Percentiles rank a stretch among this genome's conserved stretches.
phyloP scores from a whole-genome alignment of 2,329 filamentous ascomycete genomes.

The Apiospora aurea region DNA sequence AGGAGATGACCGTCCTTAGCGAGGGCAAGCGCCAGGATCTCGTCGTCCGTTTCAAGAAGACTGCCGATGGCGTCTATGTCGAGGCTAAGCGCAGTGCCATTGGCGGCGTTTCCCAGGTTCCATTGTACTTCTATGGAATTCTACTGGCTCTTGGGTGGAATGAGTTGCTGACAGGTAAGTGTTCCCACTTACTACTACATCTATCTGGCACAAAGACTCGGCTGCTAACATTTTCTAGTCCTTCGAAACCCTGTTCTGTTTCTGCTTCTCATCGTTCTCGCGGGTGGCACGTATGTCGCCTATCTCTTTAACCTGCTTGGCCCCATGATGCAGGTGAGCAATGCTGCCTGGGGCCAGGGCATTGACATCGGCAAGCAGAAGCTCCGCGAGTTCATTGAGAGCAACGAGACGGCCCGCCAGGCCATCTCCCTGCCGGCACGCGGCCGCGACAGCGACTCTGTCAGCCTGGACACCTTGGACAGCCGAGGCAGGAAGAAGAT shows the following conservation, averaged over 20 bases:
- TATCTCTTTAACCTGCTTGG: slow-evolving; percentile 96
- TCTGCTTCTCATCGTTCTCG: slow-evolving; percentile 81
- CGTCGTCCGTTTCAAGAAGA: slow-evolving; percentile 96
- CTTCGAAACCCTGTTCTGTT: slow-evolving; percentile 94
- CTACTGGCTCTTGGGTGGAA: slow-evolving; percentile 97
- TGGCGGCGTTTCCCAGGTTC: slow-evolving; percentile 91
- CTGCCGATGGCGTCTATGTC: slow-evolving; percentile 95
- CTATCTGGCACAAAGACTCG: not conserved
- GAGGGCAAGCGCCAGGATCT: slow-evolving; percentile 92
- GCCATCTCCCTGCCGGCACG: slow-evolving; percentile 77
- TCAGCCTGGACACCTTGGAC: slow-evolving; percentile 68
- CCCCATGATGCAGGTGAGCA: slow-evolving; percentile 93
- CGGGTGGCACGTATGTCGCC: slow-evolving; percentile 82
- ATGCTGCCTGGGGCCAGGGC: slow-evolving; percentile 86
- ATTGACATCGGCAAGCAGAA: slow-evolving; percentile 91
- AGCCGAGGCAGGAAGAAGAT: slow-evolving; percentile 62
- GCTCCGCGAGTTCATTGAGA: slow-evolving; percentile 87
- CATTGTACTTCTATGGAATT: slow-evolving; percentile 91
- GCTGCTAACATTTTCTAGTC: slow-evolving; percentile 61
- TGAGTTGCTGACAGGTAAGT: slow-evolving; percentile 89
- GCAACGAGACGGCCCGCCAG: slow-evolving; percentile 82
- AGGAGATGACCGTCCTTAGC: slow-evolving; percentile 94
- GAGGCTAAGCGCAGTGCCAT: slow-evolving; percentile 98
- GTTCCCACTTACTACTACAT: not conserved
- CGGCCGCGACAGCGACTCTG: slow-evolving; percentile 49